Conservation (phyloP, 208 protist species). For the Polymyxa betae region DNA sequence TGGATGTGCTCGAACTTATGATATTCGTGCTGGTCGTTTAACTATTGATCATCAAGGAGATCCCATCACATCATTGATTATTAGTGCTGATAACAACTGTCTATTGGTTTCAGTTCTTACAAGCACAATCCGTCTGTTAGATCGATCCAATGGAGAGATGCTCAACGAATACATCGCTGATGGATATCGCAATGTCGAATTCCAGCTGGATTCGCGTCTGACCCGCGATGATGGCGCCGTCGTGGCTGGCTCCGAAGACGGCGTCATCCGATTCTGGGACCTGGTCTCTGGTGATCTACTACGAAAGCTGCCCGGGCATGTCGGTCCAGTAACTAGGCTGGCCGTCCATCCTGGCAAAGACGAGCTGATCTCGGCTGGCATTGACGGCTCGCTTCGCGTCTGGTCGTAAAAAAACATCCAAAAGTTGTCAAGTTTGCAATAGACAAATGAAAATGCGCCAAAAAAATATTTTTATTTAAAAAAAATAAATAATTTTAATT, state of each 20-base stretch:
- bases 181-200: conserved; percentile 21
- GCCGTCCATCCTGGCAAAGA: conserved; percentile 26
- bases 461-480: no score
- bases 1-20: conserved; percentile 63
- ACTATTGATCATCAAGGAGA: conserved; percentile 28
- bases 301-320: neutral
- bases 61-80: conserved; percentile 55
- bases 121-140: conserved; percentile 56
- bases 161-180: conserved; percentile 54
- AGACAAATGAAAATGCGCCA: no score
- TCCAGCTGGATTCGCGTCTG: conserved; percentile 60
- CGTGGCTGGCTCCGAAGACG: conserved; percentile 65
- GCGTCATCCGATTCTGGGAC: conserved; percentile 56
- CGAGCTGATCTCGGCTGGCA: conserved; percentile 16
- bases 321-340: neutral
- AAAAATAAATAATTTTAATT: no score
- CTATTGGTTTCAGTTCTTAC: conserved; percentile 59
- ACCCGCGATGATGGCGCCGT: conserved; percentile 60
- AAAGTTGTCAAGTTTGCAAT: no score
- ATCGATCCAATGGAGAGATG: conserved; percentile 54
- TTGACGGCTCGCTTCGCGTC: neutral
- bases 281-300: conserved; percentile 56
- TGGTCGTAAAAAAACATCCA: conserved; percentile 24
- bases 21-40: conserved; percentile 57
- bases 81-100: conserved; percentile 66